Evolutionary conservation across 345 rosid genomes (phyloP).

Genomic region (Draba incana): DNA sequence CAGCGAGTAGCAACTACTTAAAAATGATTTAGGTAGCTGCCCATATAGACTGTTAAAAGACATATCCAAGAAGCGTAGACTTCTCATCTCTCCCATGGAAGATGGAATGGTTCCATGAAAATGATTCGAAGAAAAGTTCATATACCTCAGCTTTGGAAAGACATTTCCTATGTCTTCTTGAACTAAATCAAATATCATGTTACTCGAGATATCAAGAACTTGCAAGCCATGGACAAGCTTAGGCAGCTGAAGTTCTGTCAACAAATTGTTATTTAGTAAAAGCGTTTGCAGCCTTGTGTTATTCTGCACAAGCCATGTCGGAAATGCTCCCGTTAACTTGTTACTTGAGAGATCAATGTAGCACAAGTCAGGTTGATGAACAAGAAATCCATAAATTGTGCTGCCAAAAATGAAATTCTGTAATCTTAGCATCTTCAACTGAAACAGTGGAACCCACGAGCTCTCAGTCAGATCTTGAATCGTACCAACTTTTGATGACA

Average conservation of each 20-base stretch:
- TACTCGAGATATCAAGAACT: conserved; percentile 36
- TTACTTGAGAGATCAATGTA: conserved; percentile 33
- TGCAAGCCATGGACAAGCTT: conserved; percentile 13
- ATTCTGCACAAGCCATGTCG: conserved; percentile 32
- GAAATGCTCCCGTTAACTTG: conserved; percentile 35
- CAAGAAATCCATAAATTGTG: conserved; percentile 16
- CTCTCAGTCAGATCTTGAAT: conserved; percentile 28
- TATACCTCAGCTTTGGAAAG: conserved; percentile 21
- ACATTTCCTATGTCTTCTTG: conserved; percentile 32
- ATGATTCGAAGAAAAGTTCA: conserved; percentile 26
- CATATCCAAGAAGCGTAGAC: conserved; percentile 21
- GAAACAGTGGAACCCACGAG: conserved; percentile 34
- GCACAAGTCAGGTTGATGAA: conserved; percentile 30
- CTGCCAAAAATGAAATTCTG: conserved; percentile 23
- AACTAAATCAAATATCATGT: conserved; percentile 8
- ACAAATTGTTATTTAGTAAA: conserved; percentile 21
- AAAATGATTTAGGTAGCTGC: conserved; percentile 17
- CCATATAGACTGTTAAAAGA: conserved; percentile 30
- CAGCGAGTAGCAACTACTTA: conserved; percentile 24
- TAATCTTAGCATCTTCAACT: conserved; percentile 28
- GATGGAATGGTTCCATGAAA: conserved; percentile 32
- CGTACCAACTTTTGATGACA: conserved; percentile 19
- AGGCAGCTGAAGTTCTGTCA: conserved; percentile 31
- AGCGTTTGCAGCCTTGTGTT: conserved; percentile 27
- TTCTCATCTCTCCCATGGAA: conserved; percentile 30